These are phyloP conservation scores for Fusarium lyarnte DNA, from an alignment of 2,329 filamentous ascomycete species.

Conservation along the genomic window DNA sequence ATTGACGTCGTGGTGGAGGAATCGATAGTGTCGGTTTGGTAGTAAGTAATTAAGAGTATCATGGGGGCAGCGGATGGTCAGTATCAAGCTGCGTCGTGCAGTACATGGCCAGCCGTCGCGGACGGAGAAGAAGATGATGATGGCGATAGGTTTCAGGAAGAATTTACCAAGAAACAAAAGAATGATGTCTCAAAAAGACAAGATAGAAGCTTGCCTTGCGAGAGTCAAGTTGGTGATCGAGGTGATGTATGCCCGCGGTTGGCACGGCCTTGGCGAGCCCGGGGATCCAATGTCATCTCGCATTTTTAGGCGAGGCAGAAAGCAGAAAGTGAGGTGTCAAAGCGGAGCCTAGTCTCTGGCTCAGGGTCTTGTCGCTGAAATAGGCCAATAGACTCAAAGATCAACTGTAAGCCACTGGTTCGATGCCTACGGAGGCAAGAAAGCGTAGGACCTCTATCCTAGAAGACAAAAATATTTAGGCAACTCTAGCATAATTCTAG, in stretches of 20 bases:
- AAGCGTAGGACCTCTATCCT: not conserved
- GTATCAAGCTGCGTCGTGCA: conserved; percentile 25
- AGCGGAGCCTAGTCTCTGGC: not conserved
- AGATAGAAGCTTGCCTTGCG: not conserved
- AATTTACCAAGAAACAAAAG: not conserved
- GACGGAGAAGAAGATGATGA: conserved; percentile 6
- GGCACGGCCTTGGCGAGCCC: conserved; percentile 38
- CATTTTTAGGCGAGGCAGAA: conserved; percentile 33
- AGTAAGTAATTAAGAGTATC: conserved; percentile 16
- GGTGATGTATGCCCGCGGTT: conserved; percentile 30
- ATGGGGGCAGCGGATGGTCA: conserved; percentile 40
- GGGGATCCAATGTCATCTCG: conserved; percentile 41
- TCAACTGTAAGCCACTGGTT: conserved; percentile 12
- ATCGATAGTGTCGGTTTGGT: conserved; percentile 28
- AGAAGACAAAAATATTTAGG: not conserved
- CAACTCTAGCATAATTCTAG: not conserved
- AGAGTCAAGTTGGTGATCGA: not conserved
- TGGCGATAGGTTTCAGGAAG: not conserved
- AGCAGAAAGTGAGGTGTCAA: conserved; percentile 10
- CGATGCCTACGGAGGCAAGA: not conserved
- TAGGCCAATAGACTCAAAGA: not conserved
- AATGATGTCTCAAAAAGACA: conserved; percentile 17
- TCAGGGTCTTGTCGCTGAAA: not conserved
- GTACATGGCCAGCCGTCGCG: conserved; percentile 40
- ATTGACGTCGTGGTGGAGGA: conserved; percentile 22